phyloP scores from a whole-genome alignment of 2,329 filamentous ascomycete species.

The Lecanicillium sp. region DNA sequence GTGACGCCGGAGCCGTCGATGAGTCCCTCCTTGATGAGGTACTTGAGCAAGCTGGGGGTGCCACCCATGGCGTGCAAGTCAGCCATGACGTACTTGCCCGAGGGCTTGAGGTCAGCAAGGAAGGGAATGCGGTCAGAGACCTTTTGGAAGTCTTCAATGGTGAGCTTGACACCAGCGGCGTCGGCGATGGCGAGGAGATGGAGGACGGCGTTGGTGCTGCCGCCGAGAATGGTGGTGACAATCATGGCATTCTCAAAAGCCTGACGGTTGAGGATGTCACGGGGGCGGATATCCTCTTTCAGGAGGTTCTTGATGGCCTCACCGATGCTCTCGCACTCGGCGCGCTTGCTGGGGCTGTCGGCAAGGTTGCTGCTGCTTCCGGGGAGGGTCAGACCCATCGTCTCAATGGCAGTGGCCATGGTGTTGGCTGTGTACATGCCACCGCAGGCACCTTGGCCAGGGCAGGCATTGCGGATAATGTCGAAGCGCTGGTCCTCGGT shows the following conservation, averaged over 20 bases:
- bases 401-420: constrained; percentile 76
- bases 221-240: constrained; percentile 72
- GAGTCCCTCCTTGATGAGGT: constrained; percentile 74
- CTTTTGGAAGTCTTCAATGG: constrained; percentile 78
- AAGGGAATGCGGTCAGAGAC: constrained; percentile 73
- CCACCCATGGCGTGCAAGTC: constrained; percentile 80
- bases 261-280: constrained; percentile 70
- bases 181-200: constrained; percentile 80
- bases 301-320: constrained; percentile 67
- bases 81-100: constrained; percentile 80
- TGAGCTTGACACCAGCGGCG: constrained; percentile 71
- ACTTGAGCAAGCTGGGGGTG: constrained; percentile 78
- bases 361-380: constrained; percentile 75
- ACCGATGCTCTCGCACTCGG: constrained; percentile 66
- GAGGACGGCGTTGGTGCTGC: constrained; percentile 78
- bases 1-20: constrained; percentile 75
- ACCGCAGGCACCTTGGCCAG: constrained; percentile 58
- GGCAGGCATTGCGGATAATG: constrained; percentile 84
- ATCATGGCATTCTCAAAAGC: constrained; percentile 84
- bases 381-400: constrained; percentile 74
- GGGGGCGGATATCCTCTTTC: constrained; percentile 67
- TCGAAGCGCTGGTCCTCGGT: constrained; percentile 87
- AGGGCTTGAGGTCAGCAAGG: constrained; percentile 76
- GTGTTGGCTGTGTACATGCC: constrained; percentile 84
- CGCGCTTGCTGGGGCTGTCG: constrained; percentile 60